Base-by-base conservation (phyloP, 805 yeast genomes). In the Schwanniomyces occidentalis region DNA sequence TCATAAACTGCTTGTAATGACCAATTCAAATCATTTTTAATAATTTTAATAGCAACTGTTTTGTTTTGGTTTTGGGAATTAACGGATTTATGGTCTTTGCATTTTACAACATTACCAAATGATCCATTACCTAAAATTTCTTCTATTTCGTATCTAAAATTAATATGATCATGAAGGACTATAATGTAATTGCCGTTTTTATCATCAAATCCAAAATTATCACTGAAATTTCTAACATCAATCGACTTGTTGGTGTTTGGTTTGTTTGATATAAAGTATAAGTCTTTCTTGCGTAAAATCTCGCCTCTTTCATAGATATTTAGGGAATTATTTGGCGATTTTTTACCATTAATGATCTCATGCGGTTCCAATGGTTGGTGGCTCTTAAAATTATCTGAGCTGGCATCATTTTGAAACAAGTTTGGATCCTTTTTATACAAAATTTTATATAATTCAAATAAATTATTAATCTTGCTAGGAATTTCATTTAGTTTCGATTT, bases 1-100 rank as follows among this genome's bases (percentile, higher is more conserved):
- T 87, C 96, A 42, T 80, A 76, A 23, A 82, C 73, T 0, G 93
- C 87, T 59, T 88, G 95, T 27, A 83, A 57, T 2, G 85, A 77
- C 79, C 89, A 80, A 38, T 80, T 75, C 38, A 80, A 69, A 34
- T 85, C 81, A 54, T 83, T 85, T 39, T 84, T 80, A 43, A 88
- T 80, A 22, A 87, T 75, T 50, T 87, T 87, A 14, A 88, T 66
- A 0, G 95, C 95, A n/a, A 81, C 83, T 8, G 67, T 35, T 16
- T 61, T 61, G 5, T 76, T 71, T 6, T 35, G 34, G 7, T 28
- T 24, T 5, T 13, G 14, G 7, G 31, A 8, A 17, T 29, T 30
- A 4, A 26, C 30, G 24, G 30, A 60, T 49, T 80, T 81, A 51
- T 82, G 85, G 59, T 88, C 95, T 15, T 61, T 54, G 41, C 89